Base-by-base conservation (phyloP, 805 yeast genomes). In the Kazachstania bromeliacearum region DNA sequence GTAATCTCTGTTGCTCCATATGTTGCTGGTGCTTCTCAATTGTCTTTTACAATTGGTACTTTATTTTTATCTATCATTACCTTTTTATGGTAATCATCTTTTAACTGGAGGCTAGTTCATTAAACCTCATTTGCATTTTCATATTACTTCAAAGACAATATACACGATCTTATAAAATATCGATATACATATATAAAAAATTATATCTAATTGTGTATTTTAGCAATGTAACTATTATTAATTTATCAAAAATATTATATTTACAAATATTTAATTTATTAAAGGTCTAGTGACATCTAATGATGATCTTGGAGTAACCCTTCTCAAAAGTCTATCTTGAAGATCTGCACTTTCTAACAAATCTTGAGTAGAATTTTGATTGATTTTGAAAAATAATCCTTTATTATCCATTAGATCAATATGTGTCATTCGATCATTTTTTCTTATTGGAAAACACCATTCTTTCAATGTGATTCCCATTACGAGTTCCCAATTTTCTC, bases 401-500 rank as follows among this genome's bases (percentile, higher is more conserved):
- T 61, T 52, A 9, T 63, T 57, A 31, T 57, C 55, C 26, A 51
- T 47, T 5, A 42, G 38, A 30, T 59, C 51, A 37, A 64, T 60
- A 22, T 48, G 52, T 27, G 43, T 46, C 4, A 13, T 10, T 12
- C 8, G 23, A 24, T 26, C 16, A 19, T 21, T 22, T 5, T 28
- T 16, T 16, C 21, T 20, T 4, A 71, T 42, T 0, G 97, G 97
- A 1, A 87, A 52, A 6, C 79, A 33, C 96, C 96, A 87, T 41
- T 77, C 76, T 6, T 42, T 32, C 72, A 76, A 68, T 1, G 62
- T 55, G 2, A 55, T 41, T 0, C 98, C 98, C 94, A 89, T 80
- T 2, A 84, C 72, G 5, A 70, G 63, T 14, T 51, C 43, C 83
- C 87, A 78, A 55, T 92, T 92, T 5, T 57, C 53, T 22, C 31